Percentiles rank a stretch among this genome's conserved stretches.
Evolutionary conservation across 2,329 filamentous ascomycete species (phyloP).

Genomic region (Penicillium expansum): DNA sequence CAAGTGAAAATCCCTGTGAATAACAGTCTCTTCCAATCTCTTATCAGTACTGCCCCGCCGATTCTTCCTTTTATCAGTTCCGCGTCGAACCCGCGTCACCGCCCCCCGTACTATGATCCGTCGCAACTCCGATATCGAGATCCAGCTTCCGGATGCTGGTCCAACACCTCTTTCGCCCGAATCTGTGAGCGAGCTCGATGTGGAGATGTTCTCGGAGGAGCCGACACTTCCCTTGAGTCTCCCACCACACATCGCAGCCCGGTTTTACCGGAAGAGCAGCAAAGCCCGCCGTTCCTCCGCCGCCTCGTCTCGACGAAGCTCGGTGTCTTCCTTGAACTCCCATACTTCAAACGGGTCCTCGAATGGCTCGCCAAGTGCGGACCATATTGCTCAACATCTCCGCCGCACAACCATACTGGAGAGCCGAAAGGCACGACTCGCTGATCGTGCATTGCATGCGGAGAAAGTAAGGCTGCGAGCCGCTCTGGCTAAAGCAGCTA

Average conservation of each 20-base stretch:
- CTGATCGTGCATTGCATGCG: conserved; percentile 63
- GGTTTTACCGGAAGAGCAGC: conserved; percentile 56
- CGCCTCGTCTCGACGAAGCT: conserved; percentile 63
- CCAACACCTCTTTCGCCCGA: conserved; percentile 26
- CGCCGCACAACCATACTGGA: conserved; percentile 65
- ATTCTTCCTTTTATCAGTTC: conserved; percentile 14
- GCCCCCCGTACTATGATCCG: conserved; percentile 35
- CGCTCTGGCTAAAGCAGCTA: conserved; percentile 59
- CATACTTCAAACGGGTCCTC: conserved; percentile 55
- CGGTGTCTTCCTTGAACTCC: conserved; percentile 62
- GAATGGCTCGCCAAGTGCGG: conserved; percentile 53
- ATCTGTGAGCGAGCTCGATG: conserved; percentile 32
- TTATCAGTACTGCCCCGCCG: conserved; percentile 52
- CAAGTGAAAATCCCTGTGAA: neutral
- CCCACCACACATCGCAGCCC: conserved; percentile 61
- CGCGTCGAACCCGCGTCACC: conserved; percentile 40
- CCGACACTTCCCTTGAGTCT: conserved; percentile 46
- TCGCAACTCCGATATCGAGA: conserved; percentile 44
- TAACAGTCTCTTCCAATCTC: conserved; percentile 14
- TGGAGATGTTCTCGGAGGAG: conserved; percentile 45
- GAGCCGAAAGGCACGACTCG: conserved; percentile 61
- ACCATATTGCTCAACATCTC: conserved; percentile 63
- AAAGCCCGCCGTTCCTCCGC: conserved; percentile 59
- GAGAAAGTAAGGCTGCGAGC: conserved; percentile 64
- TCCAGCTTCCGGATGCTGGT: conserved; percentile 39